Base-by-base conservation (phyloP, 352 stramenopile species). In the Phytopythium aichiense region DNA sequence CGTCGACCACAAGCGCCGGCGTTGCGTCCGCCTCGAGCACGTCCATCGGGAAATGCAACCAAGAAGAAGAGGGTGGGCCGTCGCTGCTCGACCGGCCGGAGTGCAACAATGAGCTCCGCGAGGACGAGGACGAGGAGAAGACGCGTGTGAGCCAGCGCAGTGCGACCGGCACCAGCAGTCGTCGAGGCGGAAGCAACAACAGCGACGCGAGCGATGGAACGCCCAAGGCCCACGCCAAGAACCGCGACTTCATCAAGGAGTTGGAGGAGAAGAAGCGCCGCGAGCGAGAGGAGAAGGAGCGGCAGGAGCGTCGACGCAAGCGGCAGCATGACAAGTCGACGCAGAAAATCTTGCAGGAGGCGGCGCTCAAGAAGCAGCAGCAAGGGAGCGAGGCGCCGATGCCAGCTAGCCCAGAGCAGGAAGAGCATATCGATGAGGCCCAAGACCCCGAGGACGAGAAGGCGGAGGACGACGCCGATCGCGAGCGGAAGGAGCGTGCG, bases 181-280 rank as follows among this genome's bases (percentile, higher is more conserved):
- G 42, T 60, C 52, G 48, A 12, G 35, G 25, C 11, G 53, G 37
- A 25, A 28, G 23, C 31, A 66, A 38, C 18, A 65, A 38, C 9
- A 69, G 56, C 37, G 71, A 60, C 35, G 58, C 55, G 25, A 60
- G 63, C 13, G 59, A 59, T 7, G 50, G 31, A 2, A 70, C 63
- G 20, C 70, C 68, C 31, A 57, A 56, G 20, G 63, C 60, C 0
- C 56, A 63, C 11, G 76, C 84, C 62, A 90, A 90, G 68, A 79
- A 87, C 51, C 78, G 75, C 23, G 75, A 85, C 23, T 89, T 79
- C 42, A 89, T 91, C 54, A 84, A 82, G 25, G 79, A 81, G 16
- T 61, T 92, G 7, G 84, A 90, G 67, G 79, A 89, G 35, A 87
- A 89, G 55, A 91, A 89, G 66, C 63, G 72, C 3, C 77, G 79